A percentile compares a stretch with the other conserved stretches of the same genome.
Evolutionary conservation across 164 flowering plant genomes (phyloP).

Genomic region (Piper betle): DNA sequence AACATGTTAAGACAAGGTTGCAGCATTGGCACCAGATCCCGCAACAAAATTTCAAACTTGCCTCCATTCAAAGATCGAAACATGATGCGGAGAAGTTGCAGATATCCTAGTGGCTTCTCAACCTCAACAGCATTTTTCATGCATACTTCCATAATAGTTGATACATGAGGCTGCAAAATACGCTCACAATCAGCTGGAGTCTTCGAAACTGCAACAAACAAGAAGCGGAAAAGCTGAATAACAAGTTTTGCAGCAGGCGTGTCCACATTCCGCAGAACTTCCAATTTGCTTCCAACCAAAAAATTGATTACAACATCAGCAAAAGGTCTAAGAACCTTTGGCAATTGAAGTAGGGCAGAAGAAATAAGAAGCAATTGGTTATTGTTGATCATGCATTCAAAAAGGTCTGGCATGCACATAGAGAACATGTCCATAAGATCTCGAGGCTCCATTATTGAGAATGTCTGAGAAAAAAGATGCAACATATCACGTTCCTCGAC

Average conservation of each 20-base stretch:
- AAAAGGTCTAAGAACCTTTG: constrained; percentile 83
- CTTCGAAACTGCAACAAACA: constrained; percentile 84
- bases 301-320: constrained; percentile 93
- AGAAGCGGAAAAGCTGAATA: constrained; percentile 76
- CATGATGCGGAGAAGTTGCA: constrained; percentile 91
- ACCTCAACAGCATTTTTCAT: constrained; percentile 84
- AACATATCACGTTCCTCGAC: constrained; percentile 95
- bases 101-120: constrained; percentile 84
- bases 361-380: constrained; percentile 78
- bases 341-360: constrained; percentile 64
- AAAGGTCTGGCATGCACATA: constrained; percentile 90
- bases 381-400: constrained; percentile 90
- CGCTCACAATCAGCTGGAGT: constrained; percentile 91
- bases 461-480: constrained; percentile 65
- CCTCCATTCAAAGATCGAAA: constrained; percentile 88
- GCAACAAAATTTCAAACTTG: constrained; percentile 75
- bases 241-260: constrained; percentile 80
- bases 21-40: constrained; percentile 66
- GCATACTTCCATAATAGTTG: constrained; percentile 85
- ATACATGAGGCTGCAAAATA: constrained; percentile 88
- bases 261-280: constrained; percentile 80
- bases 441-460: constrained; percentile 92
- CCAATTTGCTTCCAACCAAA: constrained; percentile 89
- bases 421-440: constrained; percentile 99
- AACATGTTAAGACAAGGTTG: constrained; percentile 93